Evolutionary conservation across 2,329 filamentous ascomycete genomes (phyloP), one percentile per base, ranked within the genome.

Genomic region (Sclerotinia minor): DNA sequence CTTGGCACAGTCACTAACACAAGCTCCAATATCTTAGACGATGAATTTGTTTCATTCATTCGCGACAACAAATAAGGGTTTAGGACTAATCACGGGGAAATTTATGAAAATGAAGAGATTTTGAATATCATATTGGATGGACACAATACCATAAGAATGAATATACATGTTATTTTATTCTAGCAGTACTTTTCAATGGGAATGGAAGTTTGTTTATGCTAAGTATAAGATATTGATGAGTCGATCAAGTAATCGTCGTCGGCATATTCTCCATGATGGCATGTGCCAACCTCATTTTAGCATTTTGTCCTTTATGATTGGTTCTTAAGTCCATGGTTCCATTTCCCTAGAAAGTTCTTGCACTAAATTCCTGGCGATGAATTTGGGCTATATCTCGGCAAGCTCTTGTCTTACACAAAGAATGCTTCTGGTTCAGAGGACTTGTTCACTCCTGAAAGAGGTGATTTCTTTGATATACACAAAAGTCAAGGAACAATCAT

Each of bases 31-130:
- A 24, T 38, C 38, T 19, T 29, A 70, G 69, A 70, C 45, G 66
- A 70, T 35, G 69, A 70, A n/a, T 70, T 70, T 35, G 68, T 69
- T n/a, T 57, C 69, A 49, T 68, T 70, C 55, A 70, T 70, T 53
- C 65, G 65, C 57, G 57, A 67, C 47, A 67, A 67, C 65, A 67
- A 67, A 67, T 67, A 54, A 54, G 53, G 32, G 41, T 44, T 44
- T 35, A 32, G 57, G 15, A 61, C n/a, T 49, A 61, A 61, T 50
- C 54, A 13, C 24, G 35, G 24, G 38, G 38, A n/a, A 52, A n/a
- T 21, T 19, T 32, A 24, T 49, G 55, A 41, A 32, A 61, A 52
- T 44, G 53, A n/a, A 60, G 35, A 61, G 41, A 29, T n/a, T 52
- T 61, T 29, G 61, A 24, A 52, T 55, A 13, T 41, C 19, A 44